Base-by-base conservation (phyloP, 139 green algal species). In the Picochlorum sp. region DNA sequence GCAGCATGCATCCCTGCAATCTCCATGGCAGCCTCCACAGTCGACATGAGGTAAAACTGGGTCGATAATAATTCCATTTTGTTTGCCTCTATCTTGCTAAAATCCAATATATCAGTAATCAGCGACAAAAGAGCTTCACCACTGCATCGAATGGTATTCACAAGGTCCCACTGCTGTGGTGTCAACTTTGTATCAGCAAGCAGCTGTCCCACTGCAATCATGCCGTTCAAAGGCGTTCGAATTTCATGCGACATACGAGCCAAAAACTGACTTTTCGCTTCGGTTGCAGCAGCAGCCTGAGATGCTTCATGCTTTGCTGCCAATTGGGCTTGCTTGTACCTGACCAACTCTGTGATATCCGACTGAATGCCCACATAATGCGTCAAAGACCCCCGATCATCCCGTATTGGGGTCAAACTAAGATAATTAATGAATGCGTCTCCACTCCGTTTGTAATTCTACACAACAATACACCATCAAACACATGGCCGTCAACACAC, bases 211-310 rank as follows among this genome's bases (percentile, higher is more conserved):
- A 96, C 88, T 3, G 85, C 87, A 56, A 97, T 94, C 76, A 97
- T 92, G 38, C 90, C 90, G 65, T 97, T 97, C 21, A 97, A 82
- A 1, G 90, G 90, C 9, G 90, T 97, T 30, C 90, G 77, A 60
- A 97, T 95, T 68, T 97, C 91, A 69, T 97, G 90, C 34, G 75
- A 88, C 90, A 97, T 97, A 57, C 80, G 82, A 11, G 90, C 89
- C 45, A 97, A 80, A 79, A 97, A 97, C 73, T 89, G 82, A 28
- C 52, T 79, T 82, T 97, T 97, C 30, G 91, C 87, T 69, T 95
- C 84, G 18, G 77, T 91, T 38, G 89, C 87, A 1, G 79, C 74
- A 20, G 75, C 69, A 0, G 87, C 87, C 65, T 92, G 73, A 23
- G 65, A 65, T 26, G 75, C 72, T 23, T 59, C 70, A 65, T 87